Evolutionary conservation across 768 basidiomycete species (phyloP).

Genomic region (Leucosporidium yakuticum): DNA sequence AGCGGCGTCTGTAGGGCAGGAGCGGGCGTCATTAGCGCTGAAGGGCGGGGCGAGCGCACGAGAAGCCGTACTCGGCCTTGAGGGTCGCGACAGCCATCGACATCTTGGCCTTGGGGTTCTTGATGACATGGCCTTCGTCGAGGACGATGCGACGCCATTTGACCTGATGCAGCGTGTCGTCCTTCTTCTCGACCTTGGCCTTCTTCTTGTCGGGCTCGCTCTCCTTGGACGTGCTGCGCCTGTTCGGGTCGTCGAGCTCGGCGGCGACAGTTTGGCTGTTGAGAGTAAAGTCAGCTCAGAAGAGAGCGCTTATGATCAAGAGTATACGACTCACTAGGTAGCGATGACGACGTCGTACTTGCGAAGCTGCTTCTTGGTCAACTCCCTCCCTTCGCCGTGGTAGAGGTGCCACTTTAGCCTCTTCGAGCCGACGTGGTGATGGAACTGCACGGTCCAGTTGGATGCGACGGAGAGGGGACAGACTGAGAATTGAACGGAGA

Average conservation of each 20-base stretch:
- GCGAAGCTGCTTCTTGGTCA: conserved; percentile 57
- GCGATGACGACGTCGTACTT: conserved; percentile 74
- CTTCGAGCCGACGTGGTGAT: conserved; percentile 34
- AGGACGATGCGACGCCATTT: conserved; percentile 82
- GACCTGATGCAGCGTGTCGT: conserved; percentile 57
- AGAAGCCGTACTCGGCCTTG: conserved; percentile 52
- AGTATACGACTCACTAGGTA: conserved; percentile 45
- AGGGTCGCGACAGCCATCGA: conserved; percentile 61
- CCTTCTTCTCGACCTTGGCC: conserved; percentile 61
- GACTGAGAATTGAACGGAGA: conserved; percentile 48
- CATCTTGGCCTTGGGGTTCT: conserved; percentile 83
- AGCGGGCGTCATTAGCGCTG: conserved; percentile 32
- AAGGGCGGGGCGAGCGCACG: background rate
- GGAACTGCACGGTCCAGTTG: conserved; percentile 48
- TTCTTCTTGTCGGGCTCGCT: background rate
- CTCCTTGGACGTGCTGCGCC: background rate
- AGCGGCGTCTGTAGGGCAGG: conserved; percentile 35
- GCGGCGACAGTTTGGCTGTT: conserved; percentile 30
- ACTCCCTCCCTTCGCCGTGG: conserved; percentile 57
- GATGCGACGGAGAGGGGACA: conserved; percentile 75
- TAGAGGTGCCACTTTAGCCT: conserved; percentile 52
- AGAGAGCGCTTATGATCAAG: background rate
- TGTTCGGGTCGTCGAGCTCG: conserved; percentile 55
- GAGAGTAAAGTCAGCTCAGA: background rate
- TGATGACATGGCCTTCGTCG: conserved; percentile 82